Conservation (phyloP, 192 early-diverging fungal species). For the Phlyctochytrium arcticum region DNA sequence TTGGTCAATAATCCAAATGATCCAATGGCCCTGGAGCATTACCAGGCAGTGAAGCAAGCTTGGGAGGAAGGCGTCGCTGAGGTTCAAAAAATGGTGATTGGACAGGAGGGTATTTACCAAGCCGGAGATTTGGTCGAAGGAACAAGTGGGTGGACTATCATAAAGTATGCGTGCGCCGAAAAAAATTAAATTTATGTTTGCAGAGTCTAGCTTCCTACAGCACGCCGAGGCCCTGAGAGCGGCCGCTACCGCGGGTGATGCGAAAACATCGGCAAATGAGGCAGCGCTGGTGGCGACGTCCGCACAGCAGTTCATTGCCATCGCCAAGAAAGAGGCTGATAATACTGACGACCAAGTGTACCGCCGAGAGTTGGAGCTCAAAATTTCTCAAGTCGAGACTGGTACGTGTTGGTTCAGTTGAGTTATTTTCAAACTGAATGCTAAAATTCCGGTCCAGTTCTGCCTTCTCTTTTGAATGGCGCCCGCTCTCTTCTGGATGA, state of each 20-base stretch:
- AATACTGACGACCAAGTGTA: slow-evolving; percentile 27
- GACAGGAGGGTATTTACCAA: slow-evolving; percentile 39
- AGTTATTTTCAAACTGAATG: not conserved
- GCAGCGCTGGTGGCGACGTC: slow-evolving; percentile 13
- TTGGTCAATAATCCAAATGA: slow-evolving; percentile 21
- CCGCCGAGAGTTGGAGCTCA: slow-evolving; percentile 20
- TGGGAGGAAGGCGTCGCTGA: slow-evolving; percentile 33
- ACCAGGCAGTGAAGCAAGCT: slow-evolving; percentile 12
- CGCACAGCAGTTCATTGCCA: slow-evolving; percentile 29
- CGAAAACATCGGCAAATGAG: slow-evolving; percentile 3
- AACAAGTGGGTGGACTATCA: slow-evolving; percentile 28
- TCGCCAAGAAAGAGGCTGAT: slow-evolving; percentile 23
- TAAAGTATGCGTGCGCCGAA: too few relatives aligned
- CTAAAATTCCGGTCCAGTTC: slow-evolving; percentile 1
- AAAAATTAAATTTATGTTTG: too few relatives aligned
- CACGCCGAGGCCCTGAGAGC: slow-evolving; percentile 19
- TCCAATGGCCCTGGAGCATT: slow-evolving; percentile 15
- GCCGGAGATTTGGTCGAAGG: slow-evolving; percentile 33
- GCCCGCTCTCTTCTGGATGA: slow-evolving; percentile 23
- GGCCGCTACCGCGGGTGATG: slow-evolving; percentile 7
- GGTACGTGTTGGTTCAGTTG: slow-evolving; percentile 11
- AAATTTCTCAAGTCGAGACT: slow-evolving; percentile 28
- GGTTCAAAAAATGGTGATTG: slow-evolving; percentile 26
- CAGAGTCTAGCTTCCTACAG: slow-evolving; percentile 26
- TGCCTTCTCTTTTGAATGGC: slow-evolving; percentile 19